Percentiles rank a stretch among this genome's conserved stretches.
phyloP scores from a whole-genome alignment of 257 asterid genomes.

The Prunella vulgaris region DNA sequence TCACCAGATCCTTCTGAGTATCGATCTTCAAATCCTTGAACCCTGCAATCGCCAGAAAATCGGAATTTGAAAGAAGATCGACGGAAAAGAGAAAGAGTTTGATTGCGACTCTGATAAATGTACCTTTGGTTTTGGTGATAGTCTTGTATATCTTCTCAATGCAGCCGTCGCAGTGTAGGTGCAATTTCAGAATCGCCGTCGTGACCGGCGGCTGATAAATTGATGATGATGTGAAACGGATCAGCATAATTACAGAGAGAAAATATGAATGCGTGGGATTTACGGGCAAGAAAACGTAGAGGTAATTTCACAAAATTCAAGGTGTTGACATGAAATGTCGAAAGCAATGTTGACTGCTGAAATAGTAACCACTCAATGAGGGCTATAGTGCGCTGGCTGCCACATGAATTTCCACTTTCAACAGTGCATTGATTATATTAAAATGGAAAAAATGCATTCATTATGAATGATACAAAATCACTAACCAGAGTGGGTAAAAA shows the following conservation, averaged over 20 bases:
- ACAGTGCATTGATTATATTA: constrained; percentile 12
- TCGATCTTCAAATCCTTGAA: constrained; percentile 60
- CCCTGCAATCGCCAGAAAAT: constrained; percentile 35
- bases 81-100: background rate
- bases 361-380: constrained; percentile 14
- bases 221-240: background rate
- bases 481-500: background rate
- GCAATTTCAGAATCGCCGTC: constrained; percentile 58
- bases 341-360: constrained; percentile 3
- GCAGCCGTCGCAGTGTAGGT: constrained; percentile 85
- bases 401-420: constrained; percentile 35
- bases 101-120: background rate
- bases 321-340: constrained; percentile 31
- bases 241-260: background rate
- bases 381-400: constrained; percentile 33
- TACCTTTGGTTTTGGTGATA: constrained; percentile 65
- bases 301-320: background rate
- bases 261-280: constrained; percentile 16
- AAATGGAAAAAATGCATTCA: background rate
- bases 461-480: background rate
- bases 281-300: background rate
- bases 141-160: constrained; percentile 55
- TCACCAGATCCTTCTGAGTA: constrained; percentile 56
- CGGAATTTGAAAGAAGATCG: too few species aligned
- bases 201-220: constrained; percentile 45